Conservation (phyloP, 108 stramenopile species). For the Heterococcus sp. region DNA sequence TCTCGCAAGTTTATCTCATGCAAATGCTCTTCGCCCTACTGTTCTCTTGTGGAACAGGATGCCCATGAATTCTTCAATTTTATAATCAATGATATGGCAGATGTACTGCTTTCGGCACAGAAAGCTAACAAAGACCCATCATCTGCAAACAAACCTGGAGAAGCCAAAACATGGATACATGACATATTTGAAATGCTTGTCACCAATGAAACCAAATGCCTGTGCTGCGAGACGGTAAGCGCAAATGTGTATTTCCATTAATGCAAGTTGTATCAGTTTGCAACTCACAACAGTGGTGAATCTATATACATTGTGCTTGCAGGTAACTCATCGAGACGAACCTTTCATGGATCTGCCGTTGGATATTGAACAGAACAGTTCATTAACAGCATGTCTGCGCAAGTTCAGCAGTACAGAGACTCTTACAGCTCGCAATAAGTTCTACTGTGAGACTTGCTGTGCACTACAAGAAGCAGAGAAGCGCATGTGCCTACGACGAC, state of each 20-base stretch:
- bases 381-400: slow-evolving; percentile 33
- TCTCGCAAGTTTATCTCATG: too few relatives aligned
- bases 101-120: slow-evolving; percentile 5
- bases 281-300: neutral
- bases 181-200: slow-evolving; percentile 28
- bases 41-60: too few relatives aligned
- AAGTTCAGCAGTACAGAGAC: slow-evolving; percentile 39
- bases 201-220: slow-evolving; percentile 45
- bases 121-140: neutral
- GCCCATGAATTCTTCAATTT: slow-evolving; percentile 50
- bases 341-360: slow-evolving; percentile 37
- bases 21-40: too few relatives aligned
- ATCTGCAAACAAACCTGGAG: slow-evolving; percentile 8
- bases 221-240: slow-evolving; percentile 45
- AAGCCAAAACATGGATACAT: slow-evolving; percentile 39
- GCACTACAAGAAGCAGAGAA: slow-evolving; percentile 46
- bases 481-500: slow-evolving; percentile 29
- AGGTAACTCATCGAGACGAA: slow-evolving; percentile 49
- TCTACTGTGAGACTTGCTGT: slow-evolving; percentile 44
- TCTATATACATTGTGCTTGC: neutral
- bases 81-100: slow-evolving; percentile 44
- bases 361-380: slow-evolving; percentile 42
- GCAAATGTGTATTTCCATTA: neutral
- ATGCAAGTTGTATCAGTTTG: too few relatives aligned
- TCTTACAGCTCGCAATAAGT: slow-evolving; percentile 34